phyloP scores from a whole-genome alignment of 441 rosid species.

The Mallotus repandus region DNA sequence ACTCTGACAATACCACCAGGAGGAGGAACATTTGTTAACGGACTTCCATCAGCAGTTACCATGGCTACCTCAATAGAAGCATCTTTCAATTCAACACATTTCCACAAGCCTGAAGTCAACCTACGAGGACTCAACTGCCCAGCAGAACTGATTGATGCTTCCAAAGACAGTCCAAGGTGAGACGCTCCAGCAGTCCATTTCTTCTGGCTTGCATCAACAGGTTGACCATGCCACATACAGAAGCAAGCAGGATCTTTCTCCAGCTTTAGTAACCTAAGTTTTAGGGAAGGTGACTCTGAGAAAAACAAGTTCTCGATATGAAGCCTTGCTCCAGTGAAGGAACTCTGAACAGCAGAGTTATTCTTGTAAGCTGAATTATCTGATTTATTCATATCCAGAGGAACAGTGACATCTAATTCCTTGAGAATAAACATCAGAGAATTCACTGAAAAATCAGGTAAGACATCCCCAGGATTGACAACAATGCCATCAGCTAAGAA shows the following conservation, averaged over 20 bases:
- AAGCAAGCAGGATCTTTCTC: slow-evolving; percentile 99
- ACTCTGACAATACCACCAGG: slow-evolving; percentile 92
- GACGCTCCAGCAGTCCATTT: slow-evolving; percentile 82
- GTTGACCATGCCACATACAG: slow-evolving; percentile 85
- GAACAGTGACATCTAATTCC: slow-evolving; percentile 79
- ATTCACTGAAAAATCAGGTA: slow-evolving; percentile 78
- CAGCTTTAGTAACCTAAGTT: slow-evolving; percentile 70
- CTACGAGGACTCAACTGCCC: slow-evolving; percentile 35
- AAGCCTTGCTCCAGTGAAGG: slow-evolving; percentile 90
- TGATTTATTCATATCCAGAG: slow-evolving; percentile 55
- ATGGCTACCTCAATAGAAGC: slow-evolving; percentile 75
- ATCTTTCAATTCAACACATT: slow-evolving; percentile 77
- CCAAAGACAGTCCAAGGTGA: slow-evolving; percentile 68
- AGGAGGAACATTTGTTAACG: slow-evolving; percentile 83
- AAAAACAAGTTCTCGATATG: slow-evolving; percentile 75
- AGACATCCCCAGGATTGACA: slow-evolving; percentile 74
- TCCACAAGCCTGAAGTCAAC: slow-evolving; percentile 60
- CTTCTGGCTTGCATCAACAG: slow-evolving; percentile 94
- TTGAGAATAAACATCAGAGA: slow-evolving; percentile 60
- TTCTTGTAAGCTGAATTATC: slow-evolving; percentile 33
- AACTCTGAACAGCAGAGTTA: slow-evolving; percentile 36
- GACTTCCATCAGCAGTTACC: slow-evolving; percentile 88
- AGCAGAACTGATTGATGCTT: slow-evolving; percentile 48
- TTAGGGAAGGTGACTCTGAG: slow-evolving; percentile 81
- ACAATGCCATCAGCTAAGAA: slow-evolving; percentile 95